phyloP scores from a whole-genome alignment of 2,329 filamentous ascomycete genomes.

The Alternaria brassicae region DNA sequence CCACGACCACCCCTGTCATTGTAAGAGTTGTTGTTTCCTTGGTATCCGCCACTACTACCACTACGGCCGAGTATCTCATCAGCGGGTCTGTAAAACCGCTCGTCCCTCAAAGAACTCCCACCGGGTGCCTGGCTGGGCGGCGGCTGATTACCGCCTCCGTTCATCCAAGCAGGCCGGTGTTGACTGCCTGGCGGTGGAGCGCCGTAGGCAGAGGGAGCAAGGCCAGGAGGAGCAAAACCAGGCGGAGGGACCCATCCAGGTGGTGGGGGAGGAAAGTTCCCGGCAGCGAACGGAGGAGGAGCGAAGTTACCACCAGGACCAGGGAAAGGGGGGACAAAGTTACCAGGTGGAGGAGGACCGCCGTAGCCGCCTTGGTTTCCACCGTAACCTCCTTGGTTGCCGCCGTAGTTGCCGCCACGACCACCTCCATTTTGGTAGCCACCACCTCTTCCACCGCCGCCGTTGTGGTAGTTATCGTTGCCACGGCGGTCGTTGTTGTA shows the following conservation, averaged over 20 bases:
- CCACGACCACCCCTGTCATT: conserved; percentile 25
- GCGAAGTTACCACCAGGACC: conserved; percentile 37
- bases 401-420: conserved; percentile 31
- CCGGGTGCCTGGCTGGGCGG: conserved; percentile 31
- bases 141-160: conserved; percentile 26
- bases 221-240: conserved; percentile 11
- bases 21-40: conserved; percentile 32
- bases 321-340: conserved; percentile 25
- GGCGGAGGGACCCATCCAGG: conserved; percentile 41
- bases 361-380: conserved; percentile 26
- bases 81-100: conserved; percentile 35
- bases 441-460: conserved; percentile 30
- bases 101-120: conserved; percentile 30
- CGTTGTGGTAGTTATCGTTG: conserved; percentile 31
- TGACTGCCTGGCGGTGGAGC: conserved; percentile 15
- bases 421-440: conserved; percentile 32
- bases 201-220: conserved; percentile 18
- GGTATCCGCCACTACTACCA: conserved; percentile 29
- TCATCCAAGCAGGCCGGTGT: conserved; percentile 33
- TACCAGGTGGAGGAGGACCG: conserved; percentile 7
- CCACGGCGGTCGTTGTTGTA: conserved; percentile 47
- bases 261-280: conserved; percentile 38
- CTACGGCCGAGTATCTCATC: conserved; percentile 36
- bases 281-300: conserved; percentile 31
- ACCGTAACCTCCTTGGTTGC: conserved; percentile 24